Conservation (phyloP, 345 rosid genomes). For the Camelina neglecta region DNA sequence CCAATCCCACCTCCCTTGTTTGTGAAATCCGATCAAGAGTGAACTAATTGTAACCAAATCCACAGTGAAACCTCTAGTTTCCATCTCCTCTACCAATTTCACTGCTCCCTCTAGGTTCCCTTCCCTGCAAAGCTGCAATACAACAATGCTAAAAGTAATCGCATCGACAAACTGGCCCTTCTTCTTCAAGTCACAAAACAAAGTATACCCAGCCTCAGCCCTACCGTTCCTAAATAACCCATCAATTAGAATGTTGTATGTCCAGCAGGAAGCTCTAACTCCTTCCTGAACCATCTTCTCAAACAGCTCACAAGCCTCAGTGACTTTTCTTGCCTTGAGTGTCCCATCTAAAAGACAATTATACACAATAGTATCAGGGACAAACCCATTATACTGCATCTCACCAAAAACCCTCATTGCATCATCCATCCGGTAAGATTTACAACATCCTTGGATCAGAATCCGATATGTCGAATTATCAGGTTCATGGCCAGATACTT, state of each 20-base stretch:
- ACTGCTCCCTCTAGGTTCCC: conserved; percentile 78
- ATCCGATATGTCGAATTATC: conserved; percentile 74
- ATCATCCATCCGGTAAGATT: conserved; percentile 67
- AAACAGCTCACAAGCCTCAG: conserved; percentile 81
- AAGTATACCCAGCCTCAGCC: conserved; percentile 73
- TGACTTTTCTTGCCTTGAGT: conserved; percentile 77
- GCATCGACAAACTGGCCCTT: conserved; percentile 90
- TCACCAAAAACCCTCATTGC: conserved; percentile 63
- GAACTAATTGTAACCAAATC: conserved; percentile 88
- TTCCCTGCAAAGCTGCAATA: conserved; percentile 76
- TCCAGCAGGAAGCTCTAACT: conserved; percentile 80
- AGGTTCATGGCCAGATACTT: conserved; percentile 84
- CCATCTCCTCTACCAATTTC: conserved; percentile 81
- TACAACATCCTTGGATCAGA: conserved; percentile 79
- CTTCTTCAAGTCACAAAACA: conserved; percentile 87
- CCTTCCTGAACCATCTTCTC: conserved; percentile 91
- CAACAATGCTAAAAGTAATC: conserved; percentile 78
- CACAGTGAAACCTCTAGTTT: conserved; percentile 67
- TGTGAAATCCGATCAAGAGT: conserved; percentile 74
- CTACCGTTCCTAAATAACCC: conserved; percentile 86
- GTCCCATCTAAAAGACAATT: conserved; percentile 79
- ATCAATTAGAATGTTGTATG: conserved; percentile 83
- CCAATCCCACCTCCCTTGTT: conserved; percentile 83
- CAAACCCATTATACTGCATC: conserved; percentile 80
- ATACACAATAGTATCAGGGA: conserved; percentile 62